phyloP scores from a whole-genome alignment of 2,329 filamentous ascomycete species.

The Penicillium sp. region DNA sequence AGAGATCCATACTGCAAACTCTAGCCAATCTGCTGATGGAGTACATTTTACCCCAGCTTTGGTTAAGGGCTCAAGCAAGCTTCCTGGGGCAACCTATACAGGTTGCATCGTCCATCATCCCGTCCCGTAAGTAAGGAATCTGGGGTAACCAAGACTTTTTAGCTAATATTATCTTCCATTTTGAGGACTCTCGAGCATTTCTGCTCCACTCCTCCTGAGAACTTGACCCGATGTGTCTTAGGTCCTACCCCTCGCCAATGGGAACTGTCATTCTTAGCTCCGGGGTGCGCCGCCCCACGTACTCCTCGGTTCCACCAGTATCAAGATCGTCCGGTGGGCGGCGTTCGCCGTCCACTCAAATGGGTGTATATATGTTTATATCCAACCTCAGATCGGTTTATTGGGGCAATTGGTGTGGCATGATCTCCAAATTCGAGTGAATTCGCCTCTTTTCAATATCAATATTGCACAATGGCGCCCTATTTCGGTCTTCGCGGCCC shows the following conservation, averaged over 20 bases:
- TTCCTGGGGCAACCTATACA: neutral
- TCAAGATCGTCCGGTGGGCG: neutral
- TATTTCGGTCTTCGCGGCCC: conserved; percentile 20
- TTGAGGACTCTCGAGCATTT: neutral
- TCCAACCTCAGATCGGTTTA: neutral
- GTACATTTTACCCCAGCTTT: neutral
- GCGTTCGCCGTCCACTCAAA: neutral
- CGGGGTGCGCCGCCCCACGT: neutral
- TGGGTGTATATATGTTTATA: neutral
- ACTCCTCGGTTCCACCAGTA: neutral
- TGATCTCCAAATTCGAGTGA: neutral
- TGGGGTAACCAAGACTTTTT: neutral
- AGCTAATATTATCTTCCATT: neutral
- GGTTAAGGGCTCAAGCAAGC: neutral
- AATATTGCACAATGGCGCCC: neutral
- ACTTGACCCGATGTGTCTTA: neutral
- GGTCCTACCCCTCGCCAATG: neutral
- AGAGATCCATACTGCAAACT: neutral
- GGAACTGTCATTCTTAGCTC: neutral
- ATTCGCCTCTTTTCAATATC: neutral
- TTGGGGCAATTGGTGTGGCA: neutral
- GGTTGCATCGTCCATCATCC: neutral
- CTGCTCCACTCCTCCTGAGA: neutral
- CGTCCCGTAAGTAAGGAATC: neutral
- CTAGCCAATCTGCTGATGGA: neutral